phyloP scores from a whole-genome alignment of 352 stramenopile genomes.

The Globisporangium heterothallicum region DNA sequence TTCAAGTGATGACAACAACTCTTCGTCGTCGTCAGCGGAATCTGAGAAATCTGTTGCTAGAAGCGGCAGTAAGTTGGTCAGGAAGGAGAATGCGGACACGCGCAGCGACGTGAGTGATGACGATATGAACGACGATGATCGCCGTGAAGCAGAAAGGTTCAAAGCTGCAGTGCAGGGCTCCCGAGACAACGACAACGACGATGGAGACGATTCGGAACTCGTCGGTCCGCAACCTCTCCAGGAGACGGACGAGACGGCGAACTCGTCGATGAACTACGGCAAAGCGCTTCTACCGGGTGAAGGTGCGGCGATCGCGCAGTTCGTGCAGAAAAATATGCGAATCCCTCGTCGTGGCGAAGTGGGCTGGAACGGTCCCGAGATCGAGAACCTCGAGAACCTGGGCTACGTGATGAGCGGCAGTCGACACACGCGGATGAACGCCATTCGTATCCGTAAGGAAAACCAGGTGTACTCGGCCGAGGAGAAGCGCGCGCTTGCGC shows the following conservation, averaged over 20 bases:
- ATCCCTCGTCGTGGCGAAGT: constrained; percentile 98
- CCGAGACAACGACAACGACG: constrained; percentile 47
- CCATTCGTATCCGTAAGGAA: constrained; percentile 98
- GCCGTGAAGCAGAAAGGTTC: constrained; percentile 81
- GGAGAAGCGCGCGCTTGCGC: constrained; percentile 95
- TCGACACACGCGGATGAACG: constrained; percentile 98
- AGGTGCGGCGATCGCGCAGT: constrained; percentile 94
- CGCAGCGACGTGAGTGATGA: constrained; percentile 9
- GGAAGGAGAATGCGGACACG: constrained; percentile 6
- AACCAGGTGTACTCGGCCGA: constrained; percentile 99
- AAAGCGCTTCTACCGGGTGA: constrained; percentile 92
- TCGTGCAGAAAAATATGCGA: constrained; percentile 98
- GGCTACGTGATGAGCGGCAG: constrained; percentile 98
- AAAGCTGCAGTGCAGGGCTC: constrained; percentile 82
- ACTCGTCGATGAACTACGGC: constrained; percentile 82
- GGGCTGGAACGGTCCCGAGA: constrained; percentile 94
- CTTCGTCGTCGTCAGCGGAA: constrained; percentile 14
- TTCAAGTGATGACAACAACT: constrained; percentile 2
- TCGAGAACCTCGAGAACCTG: constrained; percentile 93
- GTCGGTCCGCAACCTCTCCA: constrained; percentile 80
- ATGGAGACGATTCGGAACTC: constrained; percentile 55
- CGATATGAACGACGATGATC: constrained; percentile 51
- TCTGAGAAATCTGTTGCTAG: constrained; percentile 12
- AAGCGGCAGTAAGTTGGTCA: constrained; percentile 18
- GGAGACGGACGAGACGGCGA: constrained; percentile 40